These are phyloP conservation scores for Priceomyces melissophilus DNA, from an alignment of 805 yeast genomes.

Conservation along the genomic window DNA sequence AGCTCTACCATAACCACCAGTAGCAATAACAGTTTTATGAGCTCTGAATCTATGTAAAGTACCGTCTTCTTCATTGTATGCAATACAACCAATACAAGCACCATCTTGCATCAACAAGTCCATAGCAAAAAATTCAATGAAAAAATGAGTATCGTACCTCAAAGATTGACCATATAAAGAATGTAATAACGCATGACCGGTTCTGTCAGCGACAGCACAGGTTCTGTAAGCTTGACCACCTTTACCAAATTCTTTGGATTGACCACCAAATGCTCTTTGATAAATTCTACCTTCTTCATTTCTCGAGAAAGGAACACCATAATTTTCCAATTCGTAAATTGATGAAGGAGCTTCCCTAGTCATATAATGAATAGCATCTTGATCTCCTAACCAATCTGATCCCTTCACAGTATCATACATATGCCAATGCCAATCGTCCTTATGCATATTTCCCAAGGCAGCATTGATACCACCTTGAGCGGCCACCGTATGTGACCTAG, in stretches of 20 bases:
- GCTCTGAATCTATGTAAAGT: constrained; percentile 97
- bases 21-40: constrained; percentile 93
- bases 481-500: constrained; percentile 98
- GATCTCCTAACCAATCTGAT: constrained; percentile 99
- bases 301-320: constrained; percentile 97
- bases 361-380: constrained; percentile 98
- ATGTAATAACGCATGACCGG: constrained; percentile 96
- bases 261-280: constrained; percentile 99
- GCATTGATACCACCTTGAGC: constrained; percentile 99
- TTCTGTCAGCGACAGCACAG: constrained; percentile 99
- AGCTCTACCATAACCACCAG: constrained; percentile 99
- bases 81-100: constrained; percentile 93
- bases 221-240: constrained; percentile 99
- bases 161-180: constrained; percentile 94
- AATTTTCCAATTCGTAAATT: constrained; percentile 94
- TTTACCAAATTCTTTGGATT: constrained; percentile 89
- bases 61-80: constrained; percentile 98
- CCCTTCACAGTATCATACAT: constrained; percentile 99
- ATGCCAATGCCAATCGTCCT: constrained; percentile 99
- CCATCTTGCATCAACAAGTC: constrained; percentile 94
- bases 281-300: constrained; percentile 94
- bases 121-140: constrained; percentile 94
- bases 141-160: constrained; percentile 95
- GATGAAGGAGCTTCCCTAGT: constrained; percentile 96
- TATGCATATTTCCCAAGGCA: constrained; percentile 97